phyloP scores from a whole-genome alignment of 495 filamentous ascomycete species.

The Emericellopsis terricola region DNA sequence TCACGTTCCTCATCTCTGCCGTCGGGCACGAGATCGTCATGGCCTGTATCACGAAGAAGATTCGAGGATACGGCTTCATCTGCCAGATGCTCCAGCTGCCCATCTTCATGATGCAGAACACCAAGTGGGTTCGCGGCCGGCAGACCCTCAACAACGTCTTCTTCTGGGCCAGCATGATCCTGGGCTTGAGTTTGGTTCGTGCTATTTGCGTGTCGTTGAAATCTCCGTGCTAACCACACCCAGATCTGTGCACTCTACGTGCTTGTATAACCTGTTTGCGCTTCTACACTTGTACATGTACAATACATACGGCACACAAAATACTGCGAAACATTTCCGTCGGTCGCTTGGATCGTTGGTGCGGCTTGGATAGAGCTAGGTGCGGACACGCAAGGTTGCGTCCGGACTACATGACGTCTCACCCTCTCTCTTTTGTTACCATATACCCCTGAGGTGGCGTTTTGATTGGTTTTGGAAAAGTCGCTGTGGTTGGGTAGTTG shows the following conservation, averaged over 20 bases:
- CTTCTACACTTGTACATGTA: too few relatives aligned
- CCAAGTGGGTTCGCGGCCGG: conserved; percentile 50
- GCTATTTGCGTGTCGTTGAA: neutral
- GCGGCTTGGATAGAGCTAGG: too few relatives aligned
- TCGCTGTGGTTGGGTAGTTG: too few relatives aligned
- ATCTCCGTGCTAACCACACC: too few relatives aligned
- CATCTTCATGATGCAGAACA: conserved; percentile 79
- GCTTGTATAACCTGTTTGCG: conserved; percentile 25
- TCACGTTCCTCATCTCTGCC: conserved; percentile 82
- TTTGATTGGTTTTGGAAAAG: too few relatives aligned
- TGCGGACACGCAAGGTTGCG: too few relatives aligned
- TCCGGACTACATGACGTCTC: too few relatives aligned
- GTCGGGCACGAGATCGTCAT: conserved; percentile 89
- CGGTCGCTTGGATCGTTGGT: too few relatives aligned
- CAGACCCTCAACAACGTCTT: conserved; percentile 77
- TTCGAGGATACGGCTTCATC: conserved; percentile 83
- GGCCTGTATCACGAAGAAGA: conserved; percentile 94
- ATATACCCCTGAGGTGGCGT: too few relatives aligned
- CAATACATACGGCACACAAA: too few relatives aligned
- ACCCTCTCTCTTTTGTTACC: too few relatives aligned
- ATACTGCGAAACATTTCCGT: too few relatives aligned
- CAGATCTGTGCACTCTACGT: conserved; percentile 37
- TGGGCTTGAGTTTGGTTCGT: conserved; percentile 72
- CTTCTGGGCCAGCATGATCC: conserved; percentile 92
- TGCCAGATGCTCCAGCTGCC: conserved; percentile 94